Conservation (phyloP, 805 yeast genomes). For the Kurtzmaniella fragi region DNA sequence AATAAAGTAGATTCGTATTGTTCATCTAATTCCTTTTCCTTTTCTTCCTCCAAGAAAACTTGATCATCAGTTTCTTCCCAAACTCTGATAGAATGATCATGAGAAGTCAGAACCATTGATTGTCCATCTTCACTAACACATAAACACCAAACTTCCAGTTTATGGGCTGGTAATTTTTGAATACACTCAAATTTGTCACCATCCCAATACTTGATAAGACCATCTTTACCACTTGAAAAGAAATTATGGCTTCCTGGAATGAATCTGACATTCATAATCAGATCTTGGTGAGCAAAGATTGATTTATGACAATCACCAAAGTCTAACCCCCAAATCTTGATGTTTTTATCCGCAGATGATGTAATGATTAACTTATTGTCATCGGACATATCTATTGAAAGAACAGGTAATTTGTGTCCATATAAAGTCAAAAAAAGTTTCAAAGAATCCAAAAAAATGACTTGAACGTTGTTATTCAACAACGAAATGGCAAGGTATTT, state of each 20-base stretch:
- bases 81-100: conserved; percentile 88
- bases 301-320: conserved; percentile 99
- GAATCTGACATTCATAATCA: conserved; percentile 84
- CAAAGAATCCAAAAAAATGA: conserved; percentile 79
- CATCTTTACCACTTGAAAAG: conserved; percentile 87
- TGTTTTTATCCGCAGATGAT: conserved; percentile 95
- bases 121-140: conserved; percentile 71
- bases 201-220: conserved; percentile 92
- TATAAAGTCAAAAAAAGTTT: conserved; percentile 85
- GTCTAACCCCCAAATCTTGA: conserved; percentile 97
- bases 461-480: conserved; percentile 92
- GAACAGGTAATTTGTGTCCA: conserved; percentile 95
- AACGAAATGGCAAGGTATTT: conserved; percentile 77
- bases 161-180: conserved; percentile 79
- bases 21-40: conserved; percentile 94
- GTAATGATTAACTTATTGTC: conserved; percentile 88
- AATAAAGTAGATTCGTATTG: conserved; percentile 77
- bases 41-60: conserved; percentile 94
- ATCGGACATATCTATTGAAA: conserved; percentile 83
- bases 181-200: conserved; percentile 95
- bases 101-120: conserved; percentile 77
- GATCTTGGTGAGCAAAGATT: conserved; percentile 93
- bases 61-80: conserved; percentile 94
- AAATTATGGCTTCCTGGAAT: conserved; percentile 84
- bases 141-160: conserved; percentile 89